phyloP scores from a whole-genome alignment of 2,329 filamentous ascomycete genomes.

The Epichloe sibirici region DNA sequence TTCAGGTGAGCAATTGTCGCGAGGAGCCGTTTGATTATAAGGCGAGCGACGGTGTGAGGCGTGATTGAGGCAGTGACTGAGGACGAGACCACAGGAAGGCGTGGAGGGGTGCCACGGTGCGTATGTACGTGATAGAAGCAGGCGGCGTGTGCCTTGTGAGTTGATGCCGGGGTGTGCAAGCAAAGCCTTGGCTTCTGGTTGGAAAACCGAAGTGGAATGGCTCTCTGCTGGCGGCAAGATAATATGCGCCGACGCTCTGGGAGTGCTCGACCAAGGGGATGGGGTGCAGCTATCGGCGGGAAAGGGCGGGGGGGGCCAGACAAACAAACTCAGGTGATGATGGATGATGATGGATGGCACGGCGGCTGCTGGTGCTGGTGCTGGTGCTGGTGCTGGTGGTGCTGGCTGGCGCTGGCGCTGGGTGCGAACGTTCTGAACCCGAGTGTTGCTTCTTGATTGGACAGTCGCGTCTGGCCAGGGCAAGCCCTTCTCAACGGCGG shows the following conservation, averaged over 20 bases:
- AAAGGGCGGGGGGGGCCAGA: neutral
- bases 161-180: constrained; percentile 2
- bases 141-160: constrained; percentile 6
- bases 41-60: constrained; percentile 6
- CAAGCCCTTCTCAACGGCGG: neutral
- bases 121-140: constrained; percentile 1
- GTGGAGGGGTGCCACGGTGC: neutral
- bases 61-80: constrained; percentile 5
- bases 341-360: too few species aligned
- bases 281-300: neutral
- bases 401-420: too few species aligned
- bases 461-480: neutral
- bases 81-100: neutral
- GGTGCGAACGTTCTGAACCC: neutral
- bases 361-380: neutral
- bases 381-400: too few species aligned
- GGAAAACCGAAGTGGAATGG: constrained; percentile 3
- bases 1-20: neutral
- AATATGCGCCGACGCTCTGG: constrained; percentile 14
- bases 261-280: neutral
- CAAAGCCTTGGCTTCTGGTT: neutral
- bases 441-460: constrained; percentile 1
- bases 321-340: too few species aligned
- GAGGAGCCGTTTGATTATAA: constrained; percentile 7
- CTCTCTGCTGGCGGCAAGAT: constrained; percentile 12